These are phyloP conservation scores for Limnanthes douglasii DNA, from an alignment of 345 rosid species.

Conservation along the genomic window DNA sequence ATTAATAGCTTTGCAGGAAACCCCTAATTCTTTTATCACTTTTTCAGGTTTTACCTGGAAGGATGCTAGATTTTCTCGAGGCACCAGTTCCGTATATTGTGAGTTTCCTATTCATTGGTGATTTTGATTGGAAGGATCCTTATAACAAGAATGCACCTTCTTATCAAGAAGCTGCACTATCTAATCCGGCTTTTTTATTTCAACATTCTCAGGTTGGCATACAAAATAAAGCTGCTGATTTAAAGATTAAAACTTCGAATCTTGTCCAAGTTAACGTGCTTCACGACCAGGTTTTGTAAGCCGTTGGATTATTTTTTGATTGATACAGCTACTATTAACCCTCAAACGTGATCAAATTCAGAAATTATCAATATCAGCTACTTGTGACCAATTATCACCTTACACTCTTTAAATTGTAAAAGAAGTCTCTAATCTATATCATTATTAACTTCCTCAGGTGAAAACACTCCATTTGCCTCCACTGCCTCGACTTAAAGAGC, in stretches of 20 bases:
- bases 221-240: constrained; percentile 57
- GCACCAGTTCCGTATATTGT: constrained; percentile 98
- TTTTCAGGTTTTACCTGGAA: constrained; percentile 64
- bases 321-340: too few relatives aligned
- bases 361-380: constrained; percentile 4
- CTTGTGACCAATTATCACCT: not conserved
- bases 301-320: too few relatives aligned
- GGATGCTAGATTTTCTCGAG: constrained; percentile 94
- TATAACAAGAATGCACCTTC: constrained; percentile 2
- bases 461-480: constrained; percentile 21
- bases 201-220: constrained; percentile 54
- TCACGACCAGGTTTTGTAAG: constrained; percentile 54
- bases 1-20: too few relatives aligned
- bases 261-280: constrained; percentile 63
- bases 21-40: constrained; percentile 1
- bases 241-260: constrained; percentile 67
- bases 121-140: not conserved
- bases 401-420: not conserved
- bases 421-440: constrained; percentile 4
- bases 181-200: not conserved
- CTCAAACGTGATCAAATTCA: too few relatives aligned
- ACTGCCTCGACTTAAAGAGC: constrained; percentile 62
- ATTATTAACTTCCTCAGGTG: constrained; percentile 15
- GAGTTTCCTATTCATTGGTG: constrained; percentile 20
- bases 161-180: not conserved